Percentiles rank a stretch among this genome's conserved stretches.
Conservation (phyloP, 2,329 filamentous ascomycete genomes). For the Colletotrichum sp. region DNA sequence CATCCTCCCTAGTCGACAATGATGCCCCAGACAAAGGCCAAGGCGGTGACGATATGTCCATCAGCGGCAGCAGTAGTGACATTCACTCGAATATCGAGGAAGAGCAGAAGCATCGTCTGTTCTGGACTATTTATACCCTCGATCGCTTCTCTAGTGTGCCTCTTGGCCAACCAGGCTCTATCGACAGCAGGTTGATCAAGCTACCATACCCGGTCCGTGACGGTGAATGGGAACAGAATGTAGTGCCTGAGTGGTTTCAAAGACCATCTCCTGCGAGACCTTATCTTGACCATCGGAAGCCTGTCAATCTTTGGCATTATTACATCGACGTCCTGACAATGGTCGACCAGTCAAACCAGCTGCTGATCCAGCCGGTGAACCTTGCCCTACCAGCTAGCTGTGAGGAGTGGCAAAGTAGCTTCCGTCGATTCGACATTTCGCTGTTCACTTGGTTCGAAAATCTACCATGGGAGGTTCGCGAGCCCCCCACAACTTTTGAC, state of each 20-base stretch:
- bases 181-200: neutral
- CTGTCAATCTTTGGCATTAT: neutral
- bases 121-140: neutral
- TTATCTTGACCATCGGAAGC: neutral
- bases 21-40: neutral
- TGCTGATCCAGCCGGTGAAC: neutral
- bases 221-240: neutral
- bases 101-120: neutral
- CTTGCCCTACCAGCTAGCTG: neutral
- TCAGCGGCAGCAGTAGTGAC: neutral
- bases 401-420: neutral
- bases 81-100: neutral
- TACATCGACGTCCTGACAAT: neutral
- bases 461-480: neutral
- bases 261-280: neutral
- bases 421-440: neutral
- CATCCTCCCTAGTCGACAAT: neutral
- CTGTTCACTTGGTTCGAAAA: neutral
- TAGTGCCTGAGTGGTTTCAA: neutral
- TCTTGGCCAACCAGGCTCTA: neutral
- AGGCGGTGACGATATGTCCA: neutral
- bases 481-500: neutral
- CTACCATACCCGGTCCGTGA: neutral
- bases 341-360: neutral
- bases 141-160: neutral